Evolutionary conservation across 495 filamentous ascomycete species (phyloP), one percentile per base, ranked within the genome.

Genomic region (Lophiostoma macrostomum): DNA sequence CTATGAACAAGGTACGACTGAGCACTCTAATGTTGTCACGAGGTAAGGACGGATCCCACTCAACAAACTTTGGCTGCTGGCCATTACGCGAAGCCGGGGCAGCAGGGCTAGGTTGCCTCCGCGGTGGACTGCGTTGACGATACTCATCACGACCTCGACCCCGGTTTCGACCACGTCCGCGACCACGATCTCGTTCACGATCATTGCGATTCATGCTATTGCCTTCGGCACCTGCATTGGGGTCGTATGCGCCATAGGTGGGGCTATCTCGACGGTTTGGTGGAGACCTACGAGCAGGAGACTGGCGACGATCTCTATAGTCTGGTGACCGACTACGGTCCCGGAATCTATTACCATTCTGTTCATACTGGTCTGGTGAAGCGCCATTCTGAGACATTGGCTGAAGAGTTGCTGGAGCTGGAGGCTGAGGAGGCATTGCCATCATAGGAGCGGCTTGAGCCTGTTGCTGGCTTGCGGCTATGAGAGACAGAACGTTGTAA

Each of bases 1-100:
- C 93, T 41, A 98, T 90, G 65, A 98, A 98, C 1, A 98, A 79
- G 19, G 93, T 98, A 48, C 93, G 81, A 67, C 94, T 97, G 35
- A 95, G 75, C 0, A 98, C 93, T 75, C 91, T 95, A 69, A 98
- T 95, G 60, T 77, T 80, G 42, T 83, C 82, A 58, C 76, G 76
- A 5, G 83, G 82, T 51, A 98, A 74, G 1, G 71, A 79, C 35
- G 78, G 74, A 67, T 97, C 93, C 71, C 83, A 86, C 36, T 91
- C 83, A 46, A 96, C 74, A 73, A 82, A 85, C 71, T 95, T 96
- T 6, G 83, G 77, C 37, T n/a, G n/a, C n/a, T 55, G 48, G 7
- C 36, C 35, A 16, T 75, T 76, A 35, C 78, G 80, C 44, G 80
- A 74, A 39, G 45, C 47, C 44, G 46, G 61, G 47, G 31, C 41